phyloP scores from a whole-genome alignment of 1,284 basidiomycete species.

The Neolentinus lepideus region DNA sequence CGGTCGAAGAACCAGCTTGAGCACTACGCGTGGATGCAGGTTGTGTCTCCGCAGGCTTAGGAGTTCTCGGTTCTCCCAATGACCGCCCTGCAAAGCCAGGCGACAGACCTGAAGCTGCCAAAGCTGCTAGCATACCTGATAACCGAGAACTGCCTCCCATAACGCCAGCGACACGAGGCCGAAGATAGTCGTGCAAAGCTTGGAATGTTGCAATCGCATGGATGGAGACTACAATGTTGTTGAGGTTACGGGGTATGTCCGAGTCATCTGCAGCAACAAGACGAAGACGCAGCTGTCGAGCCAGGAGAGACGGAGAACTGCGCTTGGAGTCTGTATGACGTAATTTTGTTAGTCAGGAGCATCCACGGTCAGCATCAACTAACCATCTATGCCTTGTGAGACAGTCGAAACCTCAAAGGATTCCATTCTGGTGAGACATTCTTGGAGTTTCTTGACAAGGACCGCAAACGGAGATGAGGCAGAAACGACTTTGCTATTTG shows the following conservation, averaged over 20 bases:
- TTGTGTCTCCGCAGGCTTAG: slow-evolving; percentile 23
- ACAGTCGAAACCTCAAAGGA: slow-evolving; percentile 91
- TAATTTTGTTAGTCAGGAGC: background rate
- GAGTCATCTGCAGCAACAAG: slow-evolving; percentile 84
- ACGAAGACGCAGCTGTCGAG: slow-evolving; percentile 83
- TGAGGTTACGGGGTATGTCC: slow-evolving; percentile 78
- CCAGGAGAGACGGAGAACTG: slow-evolving; percentile 78
- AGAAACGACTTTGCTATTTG: slow-evolving; percentile 35
- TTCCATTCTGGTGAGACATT: slow-evolving; percentile 88
- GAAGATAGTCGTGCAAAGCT: slow-evolving; percentile 89
- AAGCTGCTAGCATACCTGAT: slow-evolving; percentile 86
- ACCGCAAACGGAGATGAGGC: slow-evolving; percentile 58
- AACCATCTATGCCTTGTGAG: slow-evolving; percentile 69
- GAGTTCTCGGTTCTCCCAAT: slow-evolving; percentile 15
- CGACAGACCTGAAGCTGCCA: slow-evolving; percentile 72
- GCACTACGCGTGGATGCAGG: slow-evolving; percentile 26
- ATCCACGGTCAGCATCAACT: slow-evolving; percentile 15
- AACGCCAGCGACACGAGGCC: slow-evolving; percentile 81
- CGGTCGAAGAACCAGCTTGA: background rate
- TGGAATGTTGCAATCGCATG: slow-evolving; percentile 96
- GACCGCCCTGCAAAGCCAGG: slow-evolving; percentile 22
- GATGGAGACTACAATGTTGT: slow-evolving; percentile 90
- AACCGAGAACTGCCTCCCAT: slow-evolving; percentile 62
- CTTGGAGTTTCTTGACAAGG: slow-evolving; percentile 93
- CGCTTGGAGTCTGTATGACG: slow-evolving; percentile 68